phyloP scores from a whole-genome alignment of 2,329 filamentous ascomycete species.

The Dothistroma pini region DNA sequence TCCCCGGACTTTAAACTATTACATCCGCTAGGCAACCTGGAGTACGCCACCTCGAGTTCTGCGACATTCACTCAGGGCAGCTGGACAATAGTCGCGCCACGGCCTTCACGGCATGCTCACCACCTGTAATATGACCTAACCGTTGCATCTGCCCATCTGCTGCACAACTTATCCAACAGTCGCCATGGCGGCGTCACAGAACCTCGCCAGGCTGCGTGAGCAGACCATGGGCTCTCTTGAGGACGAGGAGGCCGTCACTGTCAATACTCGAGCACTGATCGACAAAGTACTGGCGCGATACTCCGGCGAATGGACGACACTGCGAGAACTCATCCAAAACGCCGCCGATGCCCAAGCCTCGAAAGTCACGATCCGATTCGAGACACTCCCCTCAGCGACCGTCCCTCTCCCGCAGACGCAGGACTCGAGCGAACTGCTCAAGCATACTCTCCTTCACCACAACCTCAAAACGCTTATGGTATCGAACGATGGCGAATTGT shows the following conservation, averaged over 20 bases:
- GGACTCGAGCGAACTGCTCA: constrained; percentile 67
- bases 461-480: constrained; percentile 85
- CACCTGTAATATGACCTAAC: constrained; percentile 5
- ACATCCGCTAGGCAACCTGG: not conserved
- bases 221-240: constrained; percentile 81
- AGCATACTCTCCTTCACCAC: constrained; percentile 79
- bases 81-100: not conserved
- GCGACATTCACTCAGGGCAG: not conserved
- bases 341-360: constrained; percentile 94
- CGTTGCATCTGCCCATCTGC: not conserved
- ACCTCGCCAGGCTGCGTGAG: constrained; percentile 60
- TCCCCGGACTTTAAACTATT: not conserved
- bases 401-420: constrained; percentile 65
- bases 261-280: constrained; percentile 93
- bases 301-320: constrained; percentile 83
- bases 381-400: constrained; percentile 78
- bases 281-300: constrained; percentile 97
- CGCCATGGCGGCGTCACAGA: constrained; percentile 26
- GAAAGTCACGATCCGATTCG: constrained; percentile 85
- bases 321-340: constrained; percentile 95
- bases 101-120: not conserved
- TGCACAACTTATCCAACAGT: not conserved
- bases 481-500: constrained; percentile 85
- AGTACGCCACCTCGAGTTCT: constrained; percentile 5
- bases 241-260: constrained; percentile 94